Percentiles rank a stretch among this genome's conserved stretches.
Evolutionary conservation across 331 rosid genomes (phyloP).

Genomic region (Quercus tomentella): DNA sequence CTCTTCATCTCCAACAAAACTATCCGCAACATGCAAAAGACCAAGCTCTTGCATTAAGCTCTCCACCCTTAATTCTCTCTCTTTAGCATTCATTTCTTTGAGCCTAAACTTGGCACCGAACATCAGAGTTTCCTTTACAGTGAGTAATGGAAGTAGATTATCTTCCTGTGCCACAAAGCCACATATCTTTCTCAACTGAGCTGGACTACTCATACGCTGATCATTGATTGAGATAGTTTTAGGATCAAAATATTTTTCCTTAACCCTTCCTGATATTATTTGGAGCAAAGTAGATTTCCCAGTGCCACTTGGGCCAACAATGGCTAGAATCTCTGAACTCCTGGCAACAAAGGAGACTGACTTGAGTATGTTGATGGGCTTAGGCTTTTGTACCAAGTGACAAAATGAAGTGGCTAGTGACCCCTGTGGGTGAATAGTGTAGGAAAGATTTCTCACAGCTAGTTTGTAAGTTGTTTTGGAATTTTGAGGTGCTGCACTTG

Average conservation of each 20-base stretch:
- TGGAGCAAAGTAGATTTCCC: conserved; percentile 83
- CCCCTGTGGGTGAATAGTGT: conserved; percentile 38
- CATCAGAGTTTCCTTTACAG: conserved; percentile 76
- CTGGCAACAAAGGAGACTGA: conserved; percentile 72
- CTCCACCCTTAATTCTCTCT: conserved; percentile 58
- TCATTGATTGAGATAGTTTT: conserved; percentile 50
- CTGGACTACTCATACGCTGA: conserved; percentile 43
- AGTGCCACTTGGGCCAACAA: conserved; percentile 92
- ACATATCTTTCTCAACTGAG: conserved; percentile 63
- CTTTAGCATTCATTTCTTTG: conserved; percentile 39
- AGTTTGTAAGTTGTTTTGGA: conserved; percentile 35
- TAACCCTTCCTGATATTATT: conserved; percentile 57
- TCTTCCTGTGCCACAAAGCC: conserved; percentile 92
- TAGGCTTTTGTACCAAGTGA: conserved; percentile 37
- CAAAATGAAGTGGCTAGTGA: conserved; percentile 29
- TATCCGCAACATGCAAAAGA: conserved; percentile 61
- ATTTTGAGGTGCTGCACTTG: conserved; percentile 29
- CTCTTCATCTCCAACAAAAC: conserved; percentile 84
- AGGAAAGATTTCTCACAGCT: conserved; percentile 52
- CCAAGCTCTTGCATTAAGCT: conserved; percentile 75
- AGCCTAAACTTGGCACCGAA: conserved; percentile 77
- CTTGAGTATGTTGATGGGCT: conserved; percentile 52
- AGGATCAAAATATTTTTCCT: conserved; percentile 43
- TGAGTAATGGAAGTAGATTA: conserved; percentile 70
- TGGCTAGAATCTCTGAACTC: conserved; percentile 66